Evolutionary conservation across 495 filamentous ascomycete genomes (phyloP), one percentile per base, ranked within the genome.

Genomic region (Tuber microsphaerosporum): DNA sequence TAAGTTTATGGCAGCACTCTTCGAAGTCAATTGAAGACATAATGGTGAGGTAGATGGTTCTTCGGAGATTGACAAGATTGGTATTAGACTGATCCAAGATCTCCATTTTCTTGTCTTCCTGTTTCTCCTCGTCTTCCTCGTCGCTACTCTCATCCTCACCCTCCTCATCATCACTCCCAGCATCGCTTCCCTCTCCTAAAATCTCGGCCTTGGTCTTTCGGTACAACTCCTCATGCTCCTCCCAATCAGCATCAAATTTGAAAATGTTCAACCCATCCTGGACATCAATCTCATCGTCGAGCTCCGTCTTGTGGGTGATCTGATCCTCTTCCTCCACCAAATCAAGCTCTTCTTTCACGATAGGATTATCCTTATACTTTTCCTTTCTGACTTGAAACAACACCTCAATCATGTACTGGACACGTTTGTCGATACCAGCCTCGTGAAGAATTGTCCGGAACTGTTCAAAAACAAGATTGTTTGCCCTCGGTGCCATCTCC

Each of bases 361-460:
- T 90, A 10, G 89, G 93, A 77, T 97, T 93, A 81, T 98, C 93
- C 85, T 97, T 97, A 86, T 94, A 99, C 71, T 91, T 90, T 83
- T 98, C 95, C 84, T 97, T 98, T 72, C 95, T 90, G 45, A 97
- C 91, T 84, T 98, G 94, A 84, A 99, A 98, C 73, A 99, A 86
- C 14, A 97, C 94, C 83, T 99, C 95, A 76, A 99, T 96, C 93
- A 97, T 97, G 84, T 97, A 98, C 85, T 98, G 95, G 44, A 94
- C 92, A 75, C 95, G 87, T 85, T 97, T 97, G 81, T 99, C 95
- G 81, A 98, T 94, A 81, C 94, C 93, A 48, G 93, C 92, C 83
- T 98, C 96, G 84, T 98, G 93, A 14, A 99, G 86, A 78, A 98
- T 98, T 75, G 89, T 93, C 72, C 95, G 86, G 85, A 99, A 96